Evolutionary conservation across 1,284 basidiomycete species (phyloP), one percentile per base, ranked within the genome.

Genomic region (Puccinia horiana): DNA sequence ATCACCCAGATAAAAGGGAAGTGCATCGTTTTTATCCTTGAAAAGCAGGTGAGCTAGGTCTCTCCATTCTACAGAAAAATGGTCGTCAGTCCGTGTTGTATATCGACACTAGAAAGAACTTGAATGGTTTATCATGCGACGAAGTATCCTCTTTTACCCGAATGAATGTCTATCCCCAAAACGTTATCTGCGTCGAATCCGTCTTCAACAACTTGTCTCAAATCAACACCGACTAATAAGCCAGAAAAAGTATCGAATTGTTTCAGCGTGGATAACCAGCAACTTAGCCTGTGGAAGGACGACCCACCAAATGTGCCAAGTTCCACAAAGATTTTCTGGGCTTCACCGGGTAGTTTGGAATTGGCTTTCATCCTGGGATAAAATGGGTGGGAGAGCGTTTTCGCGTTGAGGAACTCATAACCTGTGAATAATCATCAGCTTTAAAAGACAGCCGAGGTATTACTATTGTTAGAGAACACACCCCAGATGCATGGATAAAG

Each of bases 401-500:
- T 73, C 12, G 47, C 70, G 18, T 73, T 73, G 12, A 73, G 32
- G n/a, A 73, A 73, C 47, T 73, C 70, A 26, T 52, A 73, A 37
- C 26, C 70, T 73, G 32, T 32, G 2, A 26, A 42, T 32, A 20
- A 44, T 73, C 23, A 16, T 49, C 20, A 73, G 12, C 40, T n/a
- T 29, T 16, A 32, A 47, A 73, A 11, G n/a, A 54, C 32, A 1
- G 29, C 32, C 26, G 70, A 12, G 1, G 18, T 32, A 8, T 32
- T 47, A 54, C 4, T 23, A 35, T 67, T 29, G 29, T 42, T 29
- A 8, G 26, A 69, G n/a, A 12, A 54, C 70, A 37, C 11, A 73
- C 70, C 70, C 70, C 70, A 73, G 14, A 35, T 54, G 32, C 70
- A 73, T 26, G 70, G 70, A 52, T 73, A 73, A 52, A 47, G 70